Percentiles rank a stretch among this genome's conserved stretches.
phyloP scores from a whole-genome alignment of 2,329 filamentous ascomycete species.

The Pleomassaria siparia region DNA sequence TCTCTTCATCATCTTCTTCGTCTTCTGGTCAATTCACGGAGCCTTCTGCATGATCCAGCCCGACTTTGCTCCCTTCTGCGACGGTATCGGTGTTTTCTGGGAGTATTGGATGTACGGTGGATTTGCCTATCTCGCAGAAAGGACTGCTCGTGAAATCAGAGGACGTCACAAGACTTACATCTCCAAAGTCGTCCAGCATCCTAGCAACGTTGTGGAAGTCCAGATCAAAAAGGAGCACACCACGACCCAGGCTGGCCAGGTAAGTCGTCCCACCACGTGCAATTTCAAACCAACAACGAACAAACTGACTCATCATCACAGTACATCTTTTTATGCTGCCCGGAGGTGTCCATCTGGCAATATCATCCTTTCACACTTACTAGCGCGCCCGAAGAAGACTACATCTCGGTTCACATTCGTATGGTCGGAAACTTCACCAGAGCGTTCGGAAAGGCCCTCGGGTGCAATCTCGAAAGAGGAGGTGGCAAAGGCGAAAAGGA shows the following conservation, averaged over 20 bases:
- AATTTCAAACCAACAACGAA: background rate
- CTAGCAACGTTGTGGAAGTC: constrained; percentile 85
- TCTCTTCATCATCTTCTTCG: constrained; percentile 83
- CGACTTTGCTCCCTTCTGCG: constrained; percentile 77
- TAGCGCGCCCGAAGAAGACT: constrained; percentile 85
- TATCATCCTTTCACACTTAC: constrained; percentile 87
- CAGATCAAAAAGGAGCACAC: constrained; percentile 91
- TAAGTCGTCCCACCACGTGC: constrained; percentile 18
- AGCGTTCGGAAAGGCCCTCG: constrained; percentile 67
- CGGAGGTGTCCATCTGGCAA: constrained; percentile 83
- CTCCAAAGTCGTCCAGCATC: constrained; percentile 86
- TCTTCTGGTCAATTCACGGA: constrained; percentile 89
- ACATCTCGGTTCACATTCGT: constrained; percentile 83
- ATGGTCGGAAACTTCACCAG: constrained; percentile 82
- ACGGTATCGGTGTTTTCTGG: constrained; percentile 79
- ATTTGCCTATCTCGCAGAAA: constrained; percentile 77
- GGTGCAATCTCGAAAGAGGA: constrained; percentile 71
- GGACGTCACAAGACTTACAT: constrained; percentile 83
- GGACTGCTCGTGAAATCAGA: constrained; percentile 74
- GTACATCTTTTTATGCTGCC: constrained; percentile 89
- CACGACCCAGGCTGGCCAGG: constrained; percentile 74
- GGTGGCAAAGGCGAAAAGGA: constrained; percentile 48
- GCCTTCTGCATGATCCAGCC: constrained; percentile 90
- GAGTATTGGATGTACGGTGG: constrained; percentile 88
- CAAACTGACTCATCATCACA: constrained; percentile 24